Base-by-base conservation (phyloP, 2,329 filamentous ascomycete species). In the Tolypocladium cylindrosporum region DNA sequence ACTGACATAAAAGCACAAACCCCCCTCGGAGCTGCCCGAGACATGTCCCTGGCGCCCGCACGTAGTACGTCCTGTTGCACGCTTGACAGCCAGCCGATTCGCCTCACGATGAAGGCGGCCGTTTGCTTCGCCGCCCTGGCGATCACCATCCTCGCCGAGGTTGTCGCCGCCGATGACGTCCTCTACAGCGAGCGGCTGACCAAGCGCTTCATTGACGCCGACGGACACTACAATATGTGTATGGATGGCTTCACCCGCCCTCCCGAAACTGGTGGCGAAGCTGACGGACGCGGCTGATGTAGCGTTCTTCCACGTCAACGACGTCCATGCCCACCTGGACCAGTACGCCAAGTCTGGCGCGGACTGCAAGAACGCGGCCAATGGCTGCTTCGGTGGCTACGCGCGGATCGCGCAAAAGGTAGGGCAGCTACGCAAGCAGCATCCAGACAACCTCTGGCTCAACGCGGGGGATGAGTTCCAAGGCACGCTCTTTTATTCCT, bases 381-480 rank as follows among this genome's bases (percentile, higher is more conserved):
- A 75, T 54, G 85, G 84, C 48, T 88, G 85, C 70, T 85, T 77
- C 59, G 85, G 85, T 34, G 85, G 85, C 37, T 87, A 87, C 61
- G 77, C 85, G 1, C 80, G 85, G 58, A 80, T 88, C 68, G 86
- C 86, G 74, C 77, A 78, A 24, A 77, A 82, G 7, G 72, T 87
- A 42, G 77, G 85, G 56, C 75, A 79, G 64, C 77, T 82, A 34
- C 78, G 83, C 37, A 77, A 80, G 6, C 74, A 76, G 37, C 75
- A 85, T 65, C 77, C 81, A n/a, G 81, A 86, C 66, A 83, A 81
- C 57, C 73, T 88, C 19, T 81, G 83, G 72, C 72, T 88, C 52
- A 86, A 88, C 58, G 82, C 80, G 2, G 85, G 85, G n/a, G 85
- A 88, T 63, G 85, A 88, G 67, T 88, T 88, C 67, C 82, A 87